A percentile compares a stretch with the other conserved stretches of the same genome.
Evolutionary conservation across 306 rosid species (phyloP).

Genomic region (Abrus pulchellus): DNA sequence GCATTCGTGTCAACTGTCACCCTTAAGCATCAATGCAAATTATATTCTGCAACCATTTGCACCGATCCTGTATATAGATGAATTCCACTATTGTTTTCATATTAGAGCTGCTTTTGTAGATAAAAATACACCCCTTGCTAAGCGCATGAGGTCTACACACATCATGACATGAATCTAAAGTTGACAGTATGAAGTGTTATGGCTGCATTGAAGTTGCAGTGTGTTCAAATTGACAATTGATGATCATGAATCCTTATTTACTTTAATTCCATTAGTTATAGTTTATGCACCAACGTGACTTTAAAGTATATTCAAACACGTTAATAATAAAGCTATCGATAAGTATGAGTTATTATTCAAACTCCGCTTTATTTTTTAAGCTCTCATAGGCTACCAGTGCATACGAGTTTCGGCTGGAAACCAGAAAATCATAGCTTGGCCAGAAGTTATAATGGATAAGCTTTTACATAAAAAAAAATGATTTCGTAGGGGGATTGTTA

Average conservation of each 20-base stretch:
- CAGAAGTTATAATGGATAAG: neutral
- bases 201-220: neutral
- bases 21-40: neutral
- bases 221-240: too few relatives aligned
- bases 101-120: neutral
- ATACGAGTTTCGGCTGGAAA: neutral
- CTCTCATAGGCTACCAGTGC: neutral
- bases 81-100: neutral
- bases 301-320: too few relatives aligned
- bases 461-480: neutral
- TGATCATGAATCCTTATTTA: too few relatives aligned
- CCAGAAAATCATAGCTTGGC: neutral
- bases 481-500: too few relatives aligned
- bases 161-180: too few relatives aligned
- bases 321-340: too few relatives aligned
- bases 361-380: too few relatives aligned
- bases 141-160: too few relatives aligned
- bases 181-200: too few relatives aligned
- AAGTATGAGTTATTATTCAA: too few relatives aligned
- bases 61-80: neutral
- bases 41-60: neutral
- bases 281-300: too few relatives aligned
- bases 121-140: neutral
- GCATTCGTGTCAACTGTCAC: neutral
- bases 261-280: too few relatives aligned